These are phyloP conservation scores for Metarhizium humberi DNA, from an alignment of 2,329 filamentous ascomycete genomes.

Conservation along the genomic window DNA sequence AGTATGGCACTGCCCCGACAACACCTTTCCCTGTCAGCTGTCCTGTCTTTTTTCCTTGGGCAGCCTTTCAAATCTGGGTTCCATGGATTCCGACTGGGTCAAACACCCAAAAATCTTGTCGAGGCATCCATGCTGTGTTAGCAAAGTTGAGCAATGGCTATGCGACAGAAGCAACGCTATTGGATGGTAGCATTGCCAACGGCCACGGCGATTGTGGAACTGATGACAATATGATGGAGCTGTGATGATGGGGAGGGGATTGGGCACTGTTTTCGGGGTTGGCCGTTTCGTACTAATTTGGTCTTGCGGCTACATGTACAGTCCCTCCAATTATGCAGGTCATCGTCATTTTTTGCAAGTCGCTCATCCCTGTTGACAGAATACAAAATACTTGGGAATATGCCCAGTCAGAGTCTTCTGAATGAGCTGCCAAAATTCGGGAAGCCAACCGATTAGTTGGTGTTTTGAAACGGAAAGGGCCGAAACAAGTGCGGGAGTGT, in stretches of 20 bases:
- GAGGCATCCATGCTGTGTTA: background rate
- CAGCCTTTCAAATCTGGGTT: background rate
- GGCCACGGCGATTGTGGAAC: background rate
- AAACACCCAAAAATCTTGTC: background rate
- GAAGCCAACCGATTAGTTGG: too few species aligned
- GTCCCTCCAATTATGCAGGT: background rate
- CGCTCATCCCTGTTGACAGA: background rate
- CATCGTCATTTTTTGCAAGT: background rate
- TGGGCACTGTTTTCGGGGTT: background rate
- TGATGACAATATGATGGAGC: background rate
- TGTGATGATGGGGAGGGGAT: background rate
- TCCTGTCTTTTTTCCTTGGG: background rate
- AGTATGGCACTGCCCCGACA: background rate
- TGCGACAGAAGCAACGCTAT: background rate
- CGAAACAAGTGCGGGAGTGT: too few species aligned
- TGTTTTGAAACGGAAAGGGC: too few species aligned
- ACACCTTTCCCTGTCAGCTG: background rate
- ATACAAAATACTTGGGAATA: background rate
- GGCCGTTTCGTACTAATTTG: background rate
- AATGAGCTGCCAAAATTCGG: too few species aligned
- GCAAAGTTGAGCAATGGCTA: background rate
- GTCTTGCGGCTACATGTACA: background rate
- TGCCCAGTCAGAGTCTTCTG: too few species aligned
- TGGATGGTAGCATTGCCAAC: background rate
- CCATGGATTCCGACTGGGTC: conserved; percentile 1